Base-by-base conservation (phyloP, 202 grass and related monocot species). In the Bolboschoenoplectus hybrid region DNA sequence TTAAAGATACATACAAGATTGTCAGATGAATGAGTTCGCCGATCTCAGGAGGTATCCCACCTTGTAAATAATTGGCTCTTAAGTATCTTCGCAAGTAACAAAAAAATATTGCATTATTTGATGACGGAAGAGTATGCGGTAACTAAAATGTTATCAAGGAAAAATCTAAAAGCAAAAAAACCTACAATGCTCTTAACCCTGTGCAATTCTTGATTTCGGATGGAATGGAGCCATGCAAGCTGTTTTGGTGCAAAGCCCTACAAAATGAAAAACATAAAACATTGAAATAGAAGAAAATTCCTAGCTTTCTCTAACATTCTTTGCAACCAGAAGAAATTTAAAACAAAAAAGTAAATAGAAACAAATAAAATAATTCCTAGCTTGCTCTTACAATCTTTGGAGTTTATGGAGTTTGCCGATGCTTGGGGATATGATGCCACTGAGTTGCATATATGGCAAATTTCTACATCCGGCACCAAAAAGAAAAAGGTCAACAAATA, bases 21-120 rank as follows among this genome's bases (percentile, higher is more conserved):
- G 90, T 96, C 61, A 98, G 90, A 86, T 94, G 92, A 60, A 81
- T 5, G 6, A 98, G 93, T 51, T 91, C 87, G 46, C 97, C 92
- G 73, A 98, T 89, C 82, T 96, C 93, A 9, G 97, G 88, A 47
- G 97, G 97, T 60, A 98, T 88, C 1, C 88, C 94, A 51, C 97
- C 96, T 98, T 98, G 97, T 46, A 98, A 85, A 85, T 98, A 94
- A 89, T 98, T 98, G 6, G 97, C 97, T 84, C 97, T 92, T 51
- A 98, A 74, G 85, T 96, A 98, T 81, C 97, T 98, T 72, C 61
- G 87, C 1, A 57, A 20, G 82, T 34, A 53, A 9, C 11, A 74
- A 57, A 74, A 77, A 9, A 14, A 36, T 61, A 26, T 39, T 8
- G 45, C 36, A 73, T 57, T 79, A 72, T 1, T 34, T 34, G 34